Evolutionary conservation across 169 alveolate genomes (phyloP).

Genomic region (Eimeria acervulina): DNA sequence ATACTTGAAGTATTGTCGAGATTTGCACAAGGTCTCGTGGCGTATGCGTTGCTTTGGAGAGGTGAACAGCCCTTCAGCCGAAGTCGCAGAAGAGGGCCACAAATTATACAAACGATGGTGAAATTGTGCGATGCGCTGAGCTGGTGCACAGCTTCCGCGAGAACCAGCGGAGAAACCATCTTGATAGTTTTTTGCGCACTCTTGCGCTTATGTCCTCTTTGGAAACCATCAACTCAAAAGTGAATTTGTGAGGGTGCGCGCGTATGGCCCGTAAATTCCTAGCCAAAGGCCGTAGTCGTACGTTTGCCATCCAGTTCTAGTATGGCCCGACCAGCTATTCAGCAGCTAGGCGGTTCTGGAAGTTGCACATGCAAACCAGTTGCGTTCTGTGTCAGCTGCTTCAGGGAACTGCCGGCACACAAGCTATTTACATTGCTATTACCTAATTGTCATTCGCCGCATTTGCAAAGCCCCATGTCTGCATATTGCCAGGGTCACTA

Average conservation of each 20-base stretch:
- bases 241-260: not conserved
- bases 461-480: not conserved
- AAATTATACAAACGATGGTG: not conserved
- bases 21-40: not conserved
- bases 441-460: not conserved
- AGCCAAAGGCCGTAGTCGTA: not conserved
- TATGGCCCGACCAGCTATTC: not conserved
- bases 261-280: not conserved
- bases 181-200: not conserved
- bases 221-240: not conserved
- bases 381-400: no score
- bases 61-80: not conserved
- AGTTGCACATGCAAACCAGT: no score
- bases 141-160: slow-evolving; percentile 20
- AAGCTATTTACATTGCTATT: not conserved
- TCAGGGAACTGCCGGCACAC: not conserved
- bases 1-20: not conserved
- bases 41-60: not conserved
- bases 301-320: not conserved
- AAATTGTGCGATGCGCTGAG: not conserved
- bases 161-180: not conserved
- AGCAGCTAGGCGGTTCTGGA: not conserved
- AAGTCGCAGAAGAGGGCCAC: slow-evolving; percentile 21
- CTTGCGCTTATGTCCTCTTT: not conserved
- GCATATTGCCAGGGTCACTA: not conserved